A percentile compares a stretch with the other conserved stretches of the same genome.
Conservation (phyloP, 495 filamentous ascomycete genomes). For the Talaromyces borbonicus region DNA sequence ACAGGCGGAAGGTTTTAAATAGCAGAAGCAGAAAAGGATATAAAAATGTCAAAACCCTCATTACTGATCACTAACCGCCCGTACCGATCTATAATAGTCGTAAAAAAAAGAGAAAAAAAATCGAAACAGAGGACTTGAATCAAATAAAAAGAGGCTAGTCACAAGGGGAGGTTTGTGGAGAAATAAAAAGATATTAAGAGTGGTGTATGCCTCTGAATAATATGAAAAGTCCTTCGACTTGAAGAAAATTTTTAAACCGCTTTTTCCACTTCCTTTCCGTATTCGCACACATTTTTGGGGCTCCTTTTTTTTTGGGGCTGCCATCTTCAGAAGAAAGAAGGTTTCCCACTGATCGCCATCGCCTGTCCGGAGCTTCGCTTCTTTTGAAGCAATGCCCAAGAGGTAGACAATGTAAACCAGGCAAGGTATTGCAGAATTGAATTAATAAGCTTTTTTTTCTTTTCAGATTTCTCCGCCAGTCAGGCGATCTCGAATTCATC, state of each 20-base stretch:
- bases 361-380: background rate
- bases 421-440: background rate
- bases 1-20: too few relatives aligned
- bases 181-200: conserved; percentile 3
- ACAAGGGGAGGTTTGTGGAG: too few relatives aligned
- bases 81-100: conserved; percentile 6
- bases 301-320: background rate
- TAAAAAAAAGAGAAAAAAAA: background rate
- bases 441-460: conserved; percentile 6
- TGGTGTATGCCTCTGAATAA: too few relatives aligned
- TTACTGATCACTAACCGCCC: conserved; percentile 7
- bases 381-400: background rate
- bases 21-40: background rate
- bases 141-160: too few relatives aligned
- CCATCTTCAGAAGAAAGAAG: background rate
- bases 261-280: background rate
- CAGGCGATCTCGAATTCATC: conserved; percentile 6
- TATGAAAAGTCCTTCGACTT: too few relatives aligned
- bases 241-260: background rate
- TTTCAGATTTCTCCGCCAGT: background rate
- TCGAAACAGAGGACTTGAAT: background rate
- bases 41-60: background rate
- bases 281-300: conserved; percentile 1
- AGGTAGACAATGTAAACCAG: too few relatives aligned
- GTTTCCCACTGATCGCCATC: background rate